Evolutionary conservation across 75 land plant genomes (phyloP).

Genomic region (Pinus tabuliformis): DNA sequence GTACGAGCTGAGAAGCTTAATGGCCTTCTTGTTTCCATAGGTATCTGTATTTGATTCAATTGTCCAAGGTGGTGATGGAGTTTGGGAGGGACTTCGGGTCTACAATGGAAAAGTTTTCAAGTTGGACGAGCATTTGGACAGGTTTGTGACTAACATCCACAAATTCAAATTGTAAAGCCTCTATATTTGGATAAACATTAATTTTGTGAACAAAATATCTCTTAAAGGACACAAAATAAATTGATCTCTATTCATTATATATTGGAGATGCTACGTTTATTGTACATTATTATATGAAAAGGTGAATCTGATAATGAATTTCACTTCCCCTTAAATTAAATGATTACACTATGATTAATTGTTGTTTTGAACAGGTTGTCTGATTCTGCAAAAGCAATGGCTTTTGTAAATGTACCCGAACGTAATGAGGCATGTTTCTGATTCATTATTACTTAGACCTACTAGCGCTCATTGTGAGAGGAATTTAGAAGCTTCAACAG

Average conservation of each 20-base stretch:
- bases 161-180: not conserved
- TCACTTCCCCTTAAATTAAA: not conserved
- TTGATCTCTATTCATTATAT: not conserved
- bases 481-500: not conserved
- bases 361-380: conserved; percentile 56
- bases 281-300: not conserved
- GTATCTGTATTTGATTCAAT: conserved; percentile 98
- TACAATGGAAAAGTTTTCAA: conserved; percentile 90
- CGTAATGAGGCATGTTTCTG: conserved; percentile 61
- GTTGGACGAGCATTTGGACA: conserved; percentile 89
- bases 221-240: not conserved
- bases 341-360: not conserved
- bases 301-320: not conserved
- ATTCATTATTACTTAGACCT: not conserved
- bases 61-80: conserved; percentile 99
- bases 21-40: conserved; percentile 30
- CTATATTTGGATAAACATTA: not conserved
- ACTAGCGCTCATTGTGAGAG: not conserved
- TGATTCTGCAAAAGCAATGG: conserved; percentile 96
- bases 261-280: not conserved
- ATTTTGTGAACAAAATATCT: not conserved
- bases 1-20: not conserved
- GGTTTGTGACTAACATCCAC: conserved; percentile 36
- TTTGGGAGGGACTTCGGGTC: conserved; percentile 95
- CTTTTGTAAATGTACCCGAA: conserved; percentile 83